A percentile compares a stretch with the other conserved stretches of the same genome.
phyloP scores from a whole-genome alignment of 805 yeast species.

The Starmera pachycereana region DNA sequence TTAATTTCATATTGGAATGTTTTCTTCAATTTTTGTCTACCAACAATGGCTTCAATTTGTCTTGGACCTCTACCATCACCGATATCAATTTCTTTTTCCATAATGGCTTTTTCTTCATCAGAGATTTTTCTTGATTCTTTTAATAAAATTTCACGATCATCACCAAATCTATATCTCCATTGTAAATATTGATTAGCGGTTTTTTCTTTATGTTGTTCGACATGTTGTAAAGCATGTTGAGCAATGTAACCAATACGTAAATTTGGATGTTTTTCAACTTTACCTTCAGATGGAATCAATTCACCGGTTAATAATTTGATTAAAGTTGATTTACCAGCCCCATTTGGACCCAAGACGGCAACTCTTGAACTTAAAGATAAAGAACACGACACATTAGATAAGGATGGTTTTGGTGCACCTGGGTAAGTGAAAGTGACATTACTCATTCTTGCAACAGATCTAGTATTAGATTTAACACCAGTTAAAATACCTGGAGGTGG shows the following conservation, averaged over 20 bases:
- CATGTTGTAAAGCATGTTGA: constrained; percentile 96
- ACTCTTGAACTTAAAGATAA: constrained; percentile 92
- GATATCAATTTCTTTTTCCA: constrained; percentile 69
- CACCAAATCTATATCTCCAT: constrained; percentile 98
- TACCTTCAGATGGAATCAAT: constrained; percentile 74
- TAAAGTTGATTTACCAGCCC: constrained; percentile 97
- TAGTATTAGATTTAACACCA: constrained; percentile 93
- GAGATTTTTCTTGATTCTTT: constrained; percentile 88
- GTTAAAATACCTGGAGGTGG: constrained; percentile 96
- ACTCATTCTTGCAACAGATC: constrained; percentile 84
- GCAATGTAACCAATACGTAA: constrained; percentile 98
- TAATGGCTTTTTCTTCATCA: constrained; percentile 64
- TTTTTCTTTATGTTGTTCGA: constrained; percentile 93
- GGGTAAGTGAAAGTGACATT: constrained; percentile 87
- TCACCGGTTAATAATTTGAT: constrained; percentile 92
- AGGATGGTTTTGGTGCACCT: constrained; percentile 77
- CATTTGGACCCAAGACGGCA: constrained; percentile 94
- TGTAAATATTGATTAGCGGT: constrained; percentile 96
- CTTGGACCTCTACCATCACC: constrained; percentile 86
- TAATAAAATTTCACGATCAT: constrained; percentile 90
- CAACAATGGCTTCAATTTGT: constrained; percentile 87
- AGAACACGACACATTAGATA: constrained; percentile 75
- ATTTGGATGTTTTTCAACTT: constrained; percentile 95
- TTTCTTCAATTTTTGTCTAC: constrained; percentile 94
- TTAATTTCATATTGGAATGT: constrained; percentile 94